These are phyloP conservation scores for Blastobotrys apis DNA, from an alignment of 1,139 yeast species.

Conservation along the genomic window DNA sequence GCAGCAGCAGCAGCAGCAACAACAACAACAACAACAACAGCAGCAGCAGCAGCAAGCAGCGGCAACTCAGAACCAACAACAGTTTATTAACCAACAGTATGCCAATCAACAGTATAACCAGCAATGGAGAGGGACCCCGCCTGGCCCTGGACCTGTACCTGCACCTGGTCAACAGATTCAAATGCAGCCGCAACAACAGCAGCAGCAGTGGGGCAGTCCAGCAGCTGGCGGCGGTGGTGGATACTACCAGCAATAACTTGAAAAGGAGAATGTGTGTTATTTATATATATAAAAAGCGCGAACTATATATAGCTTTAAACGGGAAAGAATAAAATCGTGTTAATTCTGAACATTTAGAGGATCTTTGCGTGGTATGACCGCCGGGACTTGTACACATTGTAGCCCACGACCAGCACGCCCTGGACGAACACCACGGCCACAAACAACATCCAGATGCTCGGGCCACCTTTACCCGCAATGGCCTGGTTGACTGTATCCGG, in stretches of 20 bases:
- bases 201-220: neutral
- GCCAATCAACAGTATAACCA: neutral
- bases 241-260: neutral
- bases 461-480: conserved; percentile 29
- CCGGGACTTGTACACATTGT: conserved; percentile 29
- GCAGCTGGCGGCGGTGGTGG: neutral
- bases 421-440: conserved; percentile 29
- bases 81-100: neutral
- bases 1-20: conserved; percentile 12
- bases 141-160: too few species aligned
- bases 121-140: too few species aligned
- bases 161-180: neutral
- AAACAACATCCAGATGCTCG: conserved; percentile 29
- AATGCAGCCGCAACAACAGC: neutral
- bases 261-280: neutral
- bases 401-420: conserved; percentile 28
- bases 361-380: conserved; percentile 32
- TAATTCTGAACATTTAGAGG: conserved; percentile 22
- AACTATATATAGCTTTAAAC: too few species aligned
- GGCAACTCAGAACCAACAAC: neutral
- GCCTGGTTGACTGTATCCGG: conserved; percentile 31
- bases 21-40: conserved; percentile 13
- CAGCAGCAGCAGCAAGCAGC: conserved; percentile 10
- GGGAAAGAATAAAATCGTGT: too few species aligned
- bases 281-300: neutral